phyloP scores from a whole-genome alignment of 805 yeast species.

The Candida coleopterorum region DNA sequence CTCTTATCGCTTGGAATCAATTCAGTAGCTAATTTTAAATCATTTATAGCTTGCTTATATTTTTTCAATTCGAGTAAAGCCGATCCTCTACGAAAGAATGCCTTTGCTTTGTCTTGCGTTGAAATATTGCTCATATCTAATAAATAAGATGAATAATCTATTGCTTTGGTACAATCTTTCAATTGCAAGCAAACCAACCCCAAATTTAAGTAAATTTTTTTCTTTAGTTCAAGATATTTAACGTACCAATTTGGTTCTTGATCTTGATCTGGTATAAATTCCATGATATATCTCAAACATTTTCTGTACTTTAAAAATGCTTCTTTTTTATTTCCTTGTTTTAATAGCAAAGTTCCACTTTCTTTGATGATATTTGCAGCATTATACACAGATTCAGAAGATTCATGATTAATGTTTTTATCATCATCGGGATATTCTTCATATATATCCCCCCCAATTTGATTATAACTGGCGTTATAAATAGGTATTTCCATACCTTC shows the following conservation, averaged over 20 bases:
- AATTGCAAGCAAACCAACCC: conserved; percentile 50
- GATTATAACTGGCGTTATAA: conserved; percentile 56
- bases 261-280: conserved; percentile 65
- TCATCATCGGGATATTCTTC: conserved; percentile 83
- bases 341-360: conserved; percentile 60
- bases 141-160: conserved; percentile 51
- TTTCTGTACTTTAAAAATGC: conserved; percentile 63
- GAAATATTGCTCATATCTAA: conserved; percentile 44
- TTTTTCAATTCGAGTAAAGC: conserved; percentile 41
- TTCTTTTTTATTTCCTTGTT: conserved; percentile 43
- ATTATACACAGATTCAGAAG: conserved; percentile 45
- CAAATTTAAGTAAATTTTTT: conserved; percentile 55
- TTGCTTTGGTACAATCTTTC: conserved; percentile 43
- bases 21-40: conserved; percentile 40
- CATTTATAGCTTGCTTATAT: conserved; percentile 45
- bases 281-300: conserved; percentile 65
- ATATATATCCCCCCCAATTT: conserved; percentile 62
- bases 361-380: conserved; percentile 58
- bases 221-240: conserved; percentile 48
- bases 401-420: conserved; percentile 49
- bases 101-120: conserved; percentile 50
- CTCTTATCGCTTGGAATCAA: conserved; percentile 46
- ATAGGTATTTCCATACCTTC: conserved; percentile 51
- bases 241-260: conserved; percentile 48
- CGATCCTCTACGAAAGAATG: conserved; percentile 51